phyloP scores from a whole-genome alignment of 192 early-diverging fungal genomes.

The Coemansia sp. region DNA sequence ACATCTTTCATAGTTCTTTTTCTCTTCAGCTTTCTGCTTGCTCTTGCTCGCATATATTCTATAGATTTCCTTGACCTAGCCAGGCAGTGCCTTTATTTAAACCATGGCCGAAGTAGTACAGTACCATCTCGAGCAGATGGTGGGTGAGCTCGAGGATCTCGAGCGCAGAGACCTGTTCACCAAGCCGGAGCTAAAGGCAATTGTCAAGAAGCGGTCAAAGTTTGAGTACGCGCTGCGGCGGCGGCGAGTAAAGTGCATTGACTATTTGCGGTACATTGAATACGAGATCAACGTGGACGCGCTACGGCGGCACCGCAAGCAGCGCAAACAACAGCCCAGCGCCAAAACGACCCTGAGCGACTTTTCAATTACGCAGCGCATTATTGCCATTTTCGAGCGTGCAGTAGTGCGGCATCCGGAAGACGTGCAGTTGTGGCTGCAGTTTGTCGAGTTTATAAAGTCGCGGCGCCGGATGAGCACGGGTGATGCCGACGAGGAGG shows the following conservation, averaged over 20 bases:
- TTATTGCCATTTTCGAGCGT: conserved; percentile 79
- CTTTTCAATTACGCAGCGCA: conserved; percentile 69
- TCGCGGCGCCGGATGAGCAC: conserved; percentile 34
- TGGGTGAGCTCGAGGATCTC: conserved; percentile 88
- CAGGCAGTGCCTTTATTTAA: background rate
- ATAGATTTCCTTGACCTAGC: too few relatives aligned
- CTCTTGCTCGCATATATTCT: too few relatives aligned
- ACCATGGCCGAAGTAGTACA: conserved; percentile 89
- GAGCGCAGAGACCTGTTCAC: conserved; percentile 78
- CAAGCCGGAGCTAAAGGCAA: conserved; percentile 79
- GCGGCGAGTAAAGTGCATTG: conserved; percentile 67
- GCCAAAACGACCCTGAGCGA: conserved; percentile 65
- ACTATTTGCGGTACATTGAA: conserved; percentile 90
- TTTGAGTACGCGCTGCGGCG: conserved; percentile 87
- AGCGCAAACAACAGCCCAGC: conserved; percentile 54
- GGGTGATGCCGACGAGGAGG: conserved; percentile 13
- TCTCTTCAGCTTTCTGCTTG: too few relatives aligned
- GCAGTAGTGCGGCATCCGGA: conserved; percentile 74
- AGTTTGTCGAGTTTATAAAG: conserved; percentile 86
- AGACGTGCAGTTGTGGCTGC: conserved; percentile 82
- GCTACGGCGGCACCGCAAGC: conserved; percentile 75
- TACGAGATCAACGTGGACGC: conserved; percentile 92
- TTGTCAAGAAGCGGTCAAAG: conserved; percentile 83
- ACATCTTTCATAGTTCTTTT: background rate
- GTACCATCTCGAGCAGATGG: conserved; percentile 90